Conservation (phyloP, 352 stramenopile species). For the Phytophthora sansomeana region DNA sequence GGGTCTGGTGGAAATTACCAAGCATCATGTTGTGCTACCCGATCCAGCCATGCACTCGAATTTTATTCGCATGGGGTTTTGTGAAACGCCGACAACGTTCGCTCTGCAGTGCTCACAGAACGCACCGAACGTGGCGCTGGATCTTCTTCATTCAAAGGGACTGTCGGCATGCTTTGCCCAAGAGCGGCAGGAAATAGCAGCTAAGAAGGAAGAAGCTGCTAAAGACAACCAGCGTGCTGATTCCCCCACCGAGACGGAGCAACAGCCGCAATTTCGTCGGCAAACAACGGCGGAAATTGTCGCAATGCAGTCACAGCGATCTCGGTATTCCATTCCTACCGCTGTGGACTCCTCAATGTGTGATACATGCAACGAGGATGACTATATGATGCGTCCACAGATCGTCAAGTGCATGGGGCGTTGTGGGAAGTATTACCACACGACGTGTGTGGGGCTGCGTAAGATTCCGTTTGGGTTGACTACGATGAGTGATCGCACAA, state of each 20-base stretch:
- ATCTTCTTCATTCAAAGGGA: constrained; percentile 74
- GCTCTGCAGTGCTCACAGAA: constrained; percentile 84
- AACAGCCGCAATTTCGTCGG: constrained; percentile 35
- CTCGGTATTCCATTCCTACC: constrained; percentile 54
- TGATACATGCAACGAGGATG: constrained; percentile 73
- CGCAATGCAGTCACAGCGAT: constrained; percentile 72
- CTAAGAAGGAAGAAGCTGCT: constrained; percentile 25
- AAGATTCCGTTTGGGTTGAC: constrained; percentile 86
- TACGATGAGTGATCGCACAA: constrained; percentile 84
- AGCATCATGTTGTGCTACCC: constrained; percentile 78
- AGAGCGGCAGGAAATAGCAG: constrained; percentile 32
- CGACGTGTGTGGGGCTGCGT: constrained; percentile 74
- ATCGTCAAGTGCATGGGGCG: constrained; percentile 62
- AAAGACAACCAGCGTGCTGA: constrained; percentile 29
- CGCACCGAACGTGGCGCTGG: constrained; percentile 73
- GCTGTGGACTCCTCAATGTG: constrained; percentile 48
- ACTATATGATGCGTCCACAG: constrained; percentile 86
- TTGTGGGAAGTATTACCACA: constrained; percentile 74
- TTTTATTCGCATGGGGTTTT: constrained; percentile 84
- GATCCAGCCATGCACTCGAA: constrained; percentile 85
- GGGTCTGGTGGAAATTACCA: constrained; percentile 81
- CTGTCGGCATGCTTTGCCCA: constrained; percentile 60
- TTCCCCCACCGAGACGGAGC: constrained; percentile 18
- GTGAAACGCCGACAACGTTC: constrained; percentile 77
- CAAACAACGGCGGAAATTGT: constrained; percentile 80